Base-by-base conservation (phyloP, 148 eudicot genomes). In the Silene latifolia region DNA sequence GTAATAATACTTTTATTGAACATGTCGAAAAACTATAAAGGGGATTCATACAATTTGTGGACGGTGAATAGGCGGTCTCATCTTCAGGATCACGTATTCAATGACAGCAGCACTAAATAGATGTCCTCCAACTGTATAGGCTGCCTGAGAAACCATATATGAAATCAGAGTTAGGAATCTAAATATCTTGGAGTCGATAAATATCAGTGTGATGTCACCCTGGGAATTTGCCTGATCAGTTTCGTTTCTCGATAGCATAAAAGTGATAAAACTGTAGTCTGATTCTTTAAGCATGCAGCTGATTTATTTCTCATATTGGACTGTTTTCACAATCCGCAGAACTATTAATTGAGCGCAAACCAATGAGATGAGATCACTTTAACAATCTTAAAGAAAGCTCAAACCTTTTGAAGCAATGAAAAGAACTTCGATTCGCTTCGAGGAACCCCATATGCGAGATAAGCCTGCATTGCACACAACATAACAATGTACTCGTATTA, bases 71-170 rank as follows among this genome's bases (percentile, higher is more conserved):
- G 83, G 83, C 15, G 83, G 83, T 73, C 77, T 77, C 83, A 81
- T 81, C 83, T 81, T 81, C 74, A 81, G 74, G 59, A 81, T 81
- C 74, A 81, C 80, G 46, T 76, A 77, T 73, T 81, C 83, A 7
- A 81, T 81, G 51, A 77, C 83, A 39, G 83, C 83, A 61, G 83
- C 83, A 42, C 83, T 81, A 63, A 81, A 73, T 63, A 81, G 78
- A 81, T 81, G 83, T 20, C 83, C 83, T 48, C 83, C 83, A 19
- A 81, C 83, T 19, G 83, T 81, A 68, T 81, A 81, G 19, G 83
- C 83, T 62, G 83, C 83, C 83, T 81, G 77, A 54, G 32, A 77
- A 42, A 76, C 60, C 61, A 53, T 8, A 51, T 42, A 70, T 53
- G 73, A 70, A 69, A 54, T 19, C 1, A 0, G n/a, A 53, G 61